Conservation (phyloP, 441 rosid genomes). For the Rhodomyrtus psidioides region DNA sequence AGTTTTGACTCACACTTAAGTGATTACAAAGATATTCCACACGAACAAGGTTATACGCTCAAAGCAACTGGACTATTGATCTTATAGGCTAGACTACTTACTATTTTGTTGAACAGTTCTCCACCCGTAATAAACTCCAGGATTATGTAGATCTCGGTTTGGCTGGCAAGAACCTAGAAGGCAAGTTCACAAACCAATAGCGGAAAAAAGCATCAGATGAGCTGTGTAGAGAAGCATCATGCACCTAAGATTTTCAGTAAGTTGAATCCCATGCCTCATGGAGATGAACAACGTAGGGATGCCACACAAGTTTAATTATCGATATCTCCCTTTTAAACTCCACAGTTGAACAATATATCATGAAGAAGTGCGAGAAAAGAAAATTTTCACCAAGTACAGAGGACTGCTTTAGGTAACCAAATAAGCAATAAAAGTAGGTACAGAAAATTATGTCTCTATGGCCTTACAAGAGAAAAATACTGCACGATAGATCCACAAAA, state of each 20-base stretch:
- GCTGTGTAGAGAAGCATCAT: not conserved
- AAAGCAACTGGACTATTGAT: not conserved
- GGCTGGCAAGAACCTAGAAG: constrained; percentile 78
- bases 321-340: constrained; percentile 98
- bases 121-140: constrained; percentile 96
- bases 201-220: not conserved
- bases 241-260: not conserved
- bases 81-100: constrained; percentile 33
- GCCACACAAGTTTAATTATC: constrained; percentile 97
- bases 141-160: constrained; percentile 84
- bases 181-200: not conserved
- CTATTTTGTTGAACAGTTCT: constrained; percentile 93
- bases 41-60: not conserved
- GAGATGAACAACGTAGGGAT: constrained; percentile 86
- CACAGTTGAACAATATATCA: not conserved
- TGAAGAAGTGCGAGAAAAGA: not conserved
- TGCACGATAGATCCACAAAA: not conserved
- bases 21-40: not conserved
- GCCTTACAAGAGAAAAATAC: not conserved
- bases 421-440: not conserved
- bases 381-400: too few relatives aligned
- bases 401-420: too few relatives aligned
- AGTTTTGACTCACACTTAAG: too few relatives aligned
- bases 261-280: constrained; percentile 53
- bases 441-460: not conserved